Evolutionary conservation across 306 rosid species (phyloP).

Genomic region (Chamaecrista fasciculata): DNA sequence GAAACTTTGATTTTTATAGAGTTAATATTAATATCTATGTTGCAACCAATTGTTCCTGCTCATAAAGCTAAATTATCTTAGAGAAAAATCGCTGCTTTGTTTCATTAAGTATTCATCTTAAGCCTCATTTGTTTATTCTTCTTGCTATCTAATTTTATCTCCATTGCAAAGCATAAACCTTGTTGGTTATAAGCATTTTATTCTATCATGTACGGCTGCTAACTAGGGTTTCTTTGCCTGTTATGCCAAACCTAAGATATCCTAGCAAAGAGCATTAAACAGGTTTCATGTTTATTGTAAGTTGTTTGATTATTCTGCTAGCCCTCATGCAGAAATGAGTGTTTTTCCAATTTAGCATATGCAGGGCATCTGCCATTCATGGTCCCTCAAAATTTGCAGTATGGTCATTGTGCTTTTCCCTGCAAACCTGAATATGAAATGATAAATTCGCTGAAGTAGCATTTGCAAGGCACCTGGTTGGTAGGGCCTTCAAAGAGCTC

Average conservation of each 20-base stretch:
- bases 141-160: constrained; percentile 15
- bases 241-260: background rate
- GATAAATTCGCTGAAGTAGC: constrained; percentile 4
- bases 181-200: constrained; percentile 2
- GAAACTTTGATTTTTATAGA: background rate
- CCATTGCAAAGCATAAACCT: background rate
- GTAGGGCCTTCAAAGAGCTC: background rate
- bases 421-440: constrained; percentile 10
- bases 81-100: background rate
- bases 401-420: constrained; percentile 16
- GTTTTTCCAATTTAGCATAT: background rate
- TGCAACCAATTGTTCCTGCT: background rate
- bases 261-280: background rate
- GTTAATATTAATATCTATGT: constrained; percentile 13
- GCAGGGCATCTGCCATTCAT: background rate
- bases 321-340: background rate
- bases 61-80: background rate
- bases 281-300: background rate
- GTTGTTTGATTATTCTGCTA: constrained; percentile 25
- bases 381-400: constrained; percentile 7
- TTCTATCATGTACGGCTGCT: constrained; percentile 7
- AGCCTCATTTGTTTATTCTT: constrained; percentile 1
- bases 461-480: constrained; percentile 11
- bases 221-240: background rate
- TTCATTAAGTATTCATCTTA: background rate